Evolutionary conservation across 495 filamentous ascomycete species (phyloP).

Genomic region (Aspergillus leporis): DNA sequence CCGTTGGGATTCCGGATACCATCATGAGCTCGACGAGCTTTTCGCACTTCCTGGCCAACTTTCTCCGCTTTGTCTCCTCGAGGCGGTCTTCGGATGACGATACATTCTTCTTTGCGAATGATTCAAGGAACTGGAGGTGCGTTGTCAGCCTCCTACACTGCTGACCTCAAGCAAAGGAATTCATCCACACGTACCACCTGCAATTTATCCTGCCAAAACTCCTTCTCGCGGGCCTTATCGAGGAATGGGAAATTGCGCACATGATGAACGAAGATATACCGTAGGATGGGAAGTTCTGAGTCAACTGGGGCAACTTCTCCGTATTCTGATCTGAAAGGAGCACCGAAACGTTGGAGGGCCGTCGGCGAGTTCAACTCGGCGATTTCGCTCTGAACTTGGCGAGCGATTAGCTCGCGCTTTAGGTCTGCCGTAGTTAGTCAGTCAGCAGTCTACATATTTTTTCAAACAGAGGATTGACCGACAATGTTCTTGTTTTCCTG

Average conservation of each 20-base stretch:
- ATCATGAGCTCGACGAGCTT: slow-evolving; percentile 99
- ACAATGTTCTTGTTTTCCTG: slow-evolving; percentile 99
- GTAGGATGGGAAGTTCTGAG: slow-evolving; percentile 88
- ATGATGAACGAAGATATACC: slow-evolving; percentile 98
- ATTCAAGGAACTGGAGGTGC: slow-evolving; percentile 78
- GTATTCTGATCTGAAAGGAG: slow-evolving; percentile 87
- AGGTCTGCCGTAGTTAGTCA: slow-evolving; percentile 65
- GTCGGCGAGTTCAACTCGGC: slow-evolving; percentile 90
- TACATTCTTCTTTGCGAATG: slow-evolving; percentile 96
- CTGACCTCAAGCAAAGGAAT: not conserved
- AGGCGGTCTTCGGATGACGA: slow-evolving; percentile 94
- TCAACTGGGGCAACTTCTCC: slow-evolving; percentile 93
- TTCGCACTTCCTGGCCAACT: slow-evolving; percentile 86
- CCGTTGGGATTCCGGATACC: slow-evolving; percentile 94
- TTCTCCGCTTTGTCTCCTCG: slow-evolving; percentile 93
- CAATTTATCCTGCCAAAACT: slow-evolving; percentile 98
- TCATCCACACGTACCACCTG: slow-evolving; percentile 70
- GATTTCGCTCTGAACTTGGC: slow-evolving; percentile 88
- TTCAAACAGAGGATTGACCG: slow-evolving; percentile 25
- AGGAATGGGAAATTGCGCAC: slow-evolving; percentile 97
- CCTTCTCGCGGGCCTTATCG: slow-evolving; percentile 93
- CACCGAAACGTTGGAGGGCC: slow-evolving; percentile 90
- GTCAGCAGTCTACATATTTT: not conserved
- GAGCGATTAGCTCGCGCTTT: slow-evolving; percentile 89
- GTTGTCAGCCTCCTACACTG: not conserved